A percentile compares a stretch with the other conserved stretches of the same genome.
phyloP scores from a whole-genome alignment of 31 red algal genomes.

The Endocladia muricata region DNA sequence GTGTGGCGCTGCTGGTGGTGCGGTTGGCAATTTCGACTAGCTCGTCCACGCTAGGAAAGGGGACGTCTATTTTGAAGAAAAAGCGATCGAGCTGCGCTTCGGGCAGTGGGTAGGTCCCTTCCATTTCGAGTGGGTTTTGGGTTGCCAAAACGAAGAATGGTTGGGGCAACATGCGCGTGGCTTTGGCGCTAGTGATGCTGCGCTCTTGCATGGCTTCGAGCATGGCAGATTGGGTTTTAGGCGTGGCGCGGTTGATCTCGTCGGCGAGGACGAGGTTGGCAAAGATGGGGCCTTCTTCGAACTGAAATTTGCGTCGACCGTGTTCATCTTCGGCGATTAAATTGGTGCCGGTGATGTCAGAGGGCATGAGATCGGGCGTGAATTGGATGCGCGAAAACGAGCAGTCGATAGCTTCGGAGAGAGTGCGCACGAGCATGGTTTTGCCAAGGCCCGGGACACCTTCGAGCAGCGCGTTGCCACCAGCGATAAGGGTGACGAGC shows the following conservation, averaged over 20 bases:
- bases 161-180: not conserved
- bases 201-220: constrained; percentile 18
- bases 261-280: constrained; percentile 14
- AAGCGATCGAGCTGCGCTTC: constrained; percentile 27
- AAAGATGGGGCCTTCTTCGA: constrained; percentile 4
- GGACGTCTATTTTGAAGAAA: not conserved
- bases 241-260: constrained; percentile 22
- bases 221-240: constrained; percentile 6
- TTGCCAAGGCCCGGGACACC: constrained; percentile 11
- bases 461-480: not conserved
- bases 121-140: constrained; percentile 3
- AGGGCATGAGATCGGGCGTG: constrained; percentile 20
- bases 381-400: constrained; percentile 14
- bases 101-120: constrained; percentile 20
- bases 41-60: not conserved
- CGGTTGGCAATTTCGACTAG: not conserved
- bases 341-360: constrained; percentile 14
- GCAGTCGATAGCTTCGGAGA: not conserved
- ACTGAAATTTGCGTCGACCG: not conserved
- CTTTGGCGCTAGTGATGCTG: not conserved
- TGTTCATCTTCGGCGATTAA: not conserved
- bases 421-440: not conserved
- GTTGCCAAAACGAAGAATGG: constrained; percentile 19
- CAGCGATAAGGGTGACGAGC: not conserved
- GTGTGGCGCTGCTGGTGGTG: not conserved